A percentile compares a stretch with the other conserved stretches of the same genome.
Conservation (phyloP, 257 asterid genomes). For the Solanum megistacrolobum region DNA sequence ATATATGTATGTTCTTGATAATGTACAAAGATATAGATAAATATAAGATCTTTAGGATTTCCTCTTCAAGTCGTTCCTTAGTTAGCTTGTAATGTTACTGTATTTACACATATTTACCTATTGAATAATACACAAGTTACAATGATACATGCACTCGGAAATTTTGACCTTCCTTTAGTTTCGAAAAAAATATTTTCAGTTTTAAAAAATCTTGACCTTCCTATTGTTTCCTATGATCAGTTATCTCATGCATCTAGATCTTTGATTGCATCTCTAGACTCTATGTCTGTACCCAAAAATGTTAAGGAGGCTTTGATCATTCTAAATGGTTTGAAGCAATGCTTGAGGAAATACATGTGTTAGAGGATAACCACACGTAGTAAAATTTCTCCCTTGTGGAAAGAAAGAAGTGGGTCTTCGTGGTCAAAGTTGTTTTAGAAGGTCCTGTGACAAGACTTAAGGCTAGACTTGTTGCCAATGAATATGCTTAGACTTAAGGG, state of each 20-base stretch:
- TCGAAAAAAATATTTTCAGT: no score
- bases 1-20: no score
- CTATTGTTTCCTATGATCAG: neutral
- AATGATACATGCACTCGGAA: no score
- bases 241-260: neutral
- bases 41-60: no score
- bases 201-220: neutral
- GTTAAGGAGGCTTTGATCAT: neutral
- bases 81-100: no score
- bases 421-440: no score
- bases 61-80: no score
- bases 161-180: neutral
- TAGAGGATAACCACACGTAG: neutral
- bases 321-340: neutral
- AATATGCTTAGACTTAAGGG: neutral
- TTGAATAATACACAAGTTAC: no score
- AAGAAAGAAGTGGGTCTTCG: no score
- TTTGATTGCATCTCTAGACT: neutral
- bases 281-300: neutral
- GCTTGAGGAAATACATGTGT: neutral
- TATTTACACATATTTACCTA: neutral
- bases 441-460: neutral
- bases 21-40: no score
- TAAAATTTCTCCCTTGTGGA: no score
- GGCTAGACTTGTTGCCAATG: neutral